These are phyloP conservation scores for Cornus suecica DNA, from an alignment of 148 eudicot genomes.

Conservation along the genomic window DNA sequence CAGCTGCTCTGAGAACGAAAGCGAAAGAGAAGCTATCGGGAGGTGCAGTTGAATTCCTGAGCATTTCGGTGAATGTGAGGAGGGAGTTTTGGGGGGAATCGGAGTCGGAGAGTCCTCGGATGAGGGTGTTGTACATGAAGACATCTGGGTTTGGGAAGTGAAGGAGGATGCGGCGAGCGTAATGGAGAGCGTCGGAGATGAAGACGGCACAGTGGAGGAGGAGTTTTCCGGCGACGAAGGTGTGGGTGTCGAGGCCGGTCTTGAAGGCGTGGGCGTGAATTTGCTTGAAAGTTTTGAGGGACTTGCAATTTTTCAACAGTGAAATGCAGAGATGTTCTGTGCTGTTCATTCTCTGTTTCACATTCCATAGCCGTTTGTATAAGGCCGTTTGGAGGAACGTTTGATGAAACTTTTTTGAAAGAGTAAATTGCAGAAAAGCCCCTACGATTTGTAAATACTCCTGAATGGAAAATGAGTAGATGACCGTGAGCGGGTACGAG, in stretches of 20 bases:
- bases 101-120: constrained; percentile 54
- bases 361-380: too few relatives aligned
- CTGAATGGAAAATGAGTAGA: too few relatives aligned
- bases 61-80: constrained; percentile 41
- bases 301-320: constrained; percentile 38
- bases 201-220: constrained; percentile 37
- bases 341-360: constrained; percentile 15
- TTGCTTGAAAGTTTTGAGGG: constrained; percentile 38
- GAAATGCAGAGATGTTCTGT: constrained; percentile 26
- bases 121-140: constrained; percentile 63
- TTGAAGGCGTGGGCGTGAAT: constrained; percentile 40
- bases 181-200: constrained; percentile 34
- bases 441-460: too few relatives aligned
- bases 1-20: constrained; percentile 43
- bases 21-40: constrained; percentile 64
- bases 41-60: constrained; percentile 18
- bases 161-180: constrained; percentile 36
- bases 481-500: too few relatives aligned
- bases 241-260: constrained; percentile 32
- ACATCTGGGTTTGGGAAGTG: constrained; percentile 39
- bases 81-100: constrained; percentile 35
- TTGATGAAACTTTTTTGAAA: too few relatives aligned
- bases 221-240: constrained; percentile 45
- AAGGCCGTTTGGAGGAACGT: too few relatives aligned
- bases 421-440: too few relatives aligned